These are phyloP conservation scores for Fusarium dlaminii DNA, from an alignment of 2,329 filamentous ascomycete species.

Conservation along the genomic window DNA sequence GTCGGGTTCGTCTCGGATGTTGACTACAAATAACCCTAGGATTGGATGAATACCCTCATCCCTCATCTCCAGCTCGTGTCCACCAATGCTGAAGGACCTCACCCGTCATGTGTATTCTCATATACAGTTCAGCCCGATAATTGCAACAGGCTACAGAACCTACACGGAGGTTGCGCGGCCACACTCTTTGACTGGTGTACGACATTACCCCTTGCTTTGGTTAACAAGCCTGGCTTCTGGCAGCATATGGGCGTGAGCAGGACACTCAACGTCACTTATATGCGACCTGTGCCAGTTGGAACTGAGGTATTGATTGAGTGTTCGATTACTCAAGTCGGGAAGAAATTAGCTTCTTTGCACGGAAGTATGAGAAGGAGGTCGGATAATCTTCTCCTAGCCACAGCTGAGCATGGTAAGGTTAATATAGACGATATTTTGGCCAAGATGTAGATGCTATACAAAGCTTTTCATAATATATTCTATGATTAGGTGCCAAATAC, in stretches of 20 bases:
- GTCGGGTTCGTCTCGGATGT: too few relatives aligned
- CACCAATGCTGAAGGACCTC: slow-evolving; percentile 48
- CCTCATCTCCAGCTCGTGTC: slow-evolving; percentile 52
- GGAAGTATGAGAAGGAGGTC: slow-evolving; percentile 64
- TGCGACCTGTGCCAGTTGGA: slow-evolving; percentile 67
- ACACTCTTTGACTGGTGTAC: slow-evolving; percentile 76
- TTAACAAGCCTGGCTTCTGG: slow-evolving; percentile 70
- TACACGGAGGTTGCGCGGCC: slow-evolving; percentile 71
- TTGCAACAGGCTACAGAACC: slow-evolving; percentile 62
- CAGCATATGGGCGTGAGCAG: slow-evolving; percentile 70
- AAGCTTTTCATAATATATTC: neutral
- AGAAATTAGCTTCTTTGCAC: slow-evolving; percentile 61
- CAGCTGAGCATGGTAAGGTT: slow-evolving; percentile 72
- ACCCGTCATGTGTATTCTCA: slow-evolving; percentile 54
- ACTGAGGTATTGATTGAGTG: slow-evolving; percentile 62
- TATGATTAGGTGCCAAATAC: neutral
- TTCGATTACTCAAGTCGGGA: slow-evolving; percentile 67
- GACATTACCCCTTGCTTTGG: slow-evolving; percentile 64
- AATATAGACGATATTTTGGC: slow-evolving; percentile 61
- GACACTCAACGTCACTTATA: slow-evolving; percentile 72
- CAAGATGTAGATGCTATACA: slow-evolving; percentile 16
- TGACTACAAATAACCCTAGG: slow-evolving; percentile 43
- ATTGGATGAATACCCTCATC: slow-evolving; percentile 56
- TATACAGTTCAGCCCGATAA: slow-evolving; percentile 61
- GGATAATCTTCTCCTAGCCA: slow-evolving; percentile 63